phyloP scores from a whole-genome alignment of 2,329 filamentous ascomycete genomes.

The Blumeria hordei region DNA sequence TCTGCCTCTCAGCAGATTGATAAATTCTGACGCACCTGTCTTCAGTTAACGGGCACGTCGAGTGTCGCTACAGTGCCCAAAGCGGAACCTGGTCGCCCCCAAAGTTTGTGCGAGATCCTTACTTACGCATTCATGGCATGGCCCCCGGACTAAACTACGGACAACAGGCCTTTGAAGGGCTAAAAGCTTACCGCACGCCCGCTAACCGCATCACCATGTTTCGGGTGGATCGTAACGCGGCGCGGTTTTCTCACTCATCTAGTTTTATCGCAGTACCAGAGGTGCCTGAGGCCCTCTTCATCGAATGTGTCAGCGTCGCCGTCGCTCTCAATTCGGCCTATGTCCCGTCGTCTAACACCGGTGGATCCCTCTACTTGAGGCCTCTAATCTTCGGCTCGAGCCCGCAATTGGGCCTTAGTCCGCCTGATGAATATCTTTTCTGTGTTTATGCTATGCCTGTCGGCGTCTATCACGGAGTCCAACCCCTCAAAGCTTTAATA shows the following conservation, averaged over 20 bases:
- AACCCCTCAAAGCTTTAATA: constrained; percentile 69
- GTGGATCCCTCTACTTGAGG: constrained; percentile 25
- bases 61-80: constrained; percentile 55
- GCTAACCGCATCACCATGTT: constrained; percentile 58
- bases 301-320: constrained; percentile 31
- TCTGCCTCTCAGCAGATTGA: too few species aligned
- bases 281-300: constrained; percentile 53
- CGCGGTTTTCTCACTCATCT: constrained; percentile 64
- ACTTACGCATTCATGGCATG: constrained; percentile 81
- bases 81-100: constrained; percentile 58
- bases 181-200: constrained; percentile 78
- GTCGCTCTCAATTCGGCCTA: too few species aligned
- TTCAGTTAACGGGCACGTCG: constrained; percentile 82
- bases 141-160: constrained; percentile 89
- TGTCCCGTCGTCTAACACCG: too few species aligned
- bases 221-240: constrained; percentile 64
- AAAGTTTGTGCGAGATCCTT: constrained; percentile 60
- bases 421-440: constrained; percentile 83
- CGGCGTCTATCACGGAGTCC: constrained; percentile 77
- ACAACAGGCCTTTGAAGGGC: constrained; percentile 93
- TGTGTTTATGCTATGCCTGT: constrained; percentile 76
- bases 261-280: constrained; percentile 62
- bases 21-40: background rate
- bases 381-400: constrained; percentile 71
- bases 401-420: constrained; percentile 64